Evolutionary conservation across 192 early-diverging fungal genomes (phyloP).

Genomic region (Piromyces finnis): DNA sequence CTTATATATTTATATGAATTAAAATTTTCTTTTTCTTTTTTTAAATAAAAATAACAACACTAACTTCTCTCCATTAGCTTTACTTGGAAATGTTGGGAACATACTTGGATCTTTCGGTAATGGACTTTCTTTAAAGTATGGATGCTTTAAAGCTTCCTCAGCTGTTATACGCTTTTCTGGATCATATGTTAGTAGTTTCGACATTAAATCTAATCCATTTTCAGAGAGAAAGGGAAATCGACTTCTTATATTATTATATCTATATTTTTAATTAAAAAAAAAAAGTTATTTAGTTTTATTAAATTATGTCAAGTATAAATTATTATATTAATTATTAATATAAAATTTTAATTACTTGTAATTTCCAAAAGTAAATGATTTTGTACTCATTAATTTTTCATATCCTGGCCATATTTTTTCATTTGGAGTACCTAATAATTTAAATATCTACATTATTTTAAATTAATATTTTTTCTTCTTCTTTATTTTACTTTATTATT

Average conservation of each 20-base stretch:
- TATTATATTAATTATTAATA: too few relatives aligned
- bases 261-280: too few relatives aligned
- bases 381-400: conserved; percentile 36
- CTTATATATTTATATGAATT: too few relatives aligned
- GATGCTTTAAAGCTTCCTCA: conserved; percentile 72
- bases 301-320: too few relatives aligned
- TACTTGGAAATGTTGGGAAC: conserved; percentile 49
- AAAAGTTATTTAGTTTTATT: too few relatives aligned
- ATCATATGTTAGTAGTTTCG: conserved; percentile 60
- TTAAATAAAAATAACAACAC: background rate
- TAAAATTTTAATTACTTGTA: conserved; percentile 43
- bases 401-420: conserved; percentile 61
- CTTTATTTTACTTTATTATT: too few relatives aligned
- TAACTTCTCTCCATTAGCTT: background rate
- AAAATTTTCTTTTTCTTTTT: too few relatives aligned
- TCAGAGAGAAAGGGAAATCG: conserved; percentile 43
- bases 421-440: conserved; percentile 70
- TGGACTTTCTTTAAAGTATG: conserved; percentile 79
- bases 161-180: conserved; percentile 76
- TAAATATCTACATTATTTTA: conserved; percentile 82
- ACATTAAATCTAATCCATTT: conserved; percentile 61
- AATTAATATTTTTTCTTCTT: too few relatives aligned
- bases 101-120: conserved; percentile 78
- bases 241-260: conserved; percentile 20
- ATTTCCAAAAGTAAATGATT: conserved; percentile 52